Base-by-base conservation (phyloP, 2,329 filamentous ascomycete genomes). In the Aphanoascus verrucosus region DNA sequence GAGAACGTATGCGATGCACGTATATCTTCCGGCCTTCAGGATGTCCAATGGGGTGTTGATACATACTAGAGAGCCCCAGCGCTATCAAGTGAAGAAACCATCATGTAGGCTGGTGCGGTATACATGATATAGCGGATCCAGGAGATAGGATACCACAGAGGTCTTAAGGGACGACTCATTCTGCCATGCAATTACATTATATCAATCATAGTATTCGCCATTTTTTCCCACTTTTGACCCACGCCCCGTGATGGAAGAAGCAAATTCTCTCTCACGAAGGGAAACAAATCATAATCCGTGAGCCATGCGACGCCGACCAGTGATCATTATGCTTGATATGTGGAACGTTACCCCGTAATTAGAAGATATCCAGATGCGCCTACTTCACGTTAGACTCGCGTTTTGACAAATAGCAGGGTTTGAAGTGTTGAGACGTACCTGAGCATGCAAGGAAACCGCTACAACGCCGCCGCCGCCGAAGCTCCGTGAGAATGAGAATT, bases 311-410 rank as follows among this genome's bases (percentile, higher is more conserved):
- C 42, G 43, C 50, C 50, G 34, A 35, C 42, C 42, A 8, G 19
- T 40, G 32, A 52, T 23, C 34, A 40, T 41, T 52, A 52, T 52
- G 38, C 40, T 43, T 43, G 37, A 43, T 28, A 42, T 50, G 17
- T 43, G 42, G 19, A 38, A 45, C 49, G 2, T 41, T 47, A 43
- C 44, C 52, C n/a, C 41, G 40, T 57, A 58, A 56, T 58, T 52
- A 58, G 56, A 58, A 56, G 51, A 49, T 47, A 45, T 52, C 56
- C 49, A 58, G 52, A 49, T 58, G 58, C 56, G 52, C 58, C 59
- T 46, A 20, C 11, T 20, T 35, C 7, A 34, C 8, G 43, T 53
- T n/a, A 48, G 43, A 47, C 14, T 28, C 14, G 31, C 19, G 34
- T 38, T 40, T 7, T 44, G 12, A 28, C 11, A 14, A 1, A 48